Evolutionary conservation across 306 rosid genomes (phyloP).

Genomic region (Trichosanthes truncata): DNA sequence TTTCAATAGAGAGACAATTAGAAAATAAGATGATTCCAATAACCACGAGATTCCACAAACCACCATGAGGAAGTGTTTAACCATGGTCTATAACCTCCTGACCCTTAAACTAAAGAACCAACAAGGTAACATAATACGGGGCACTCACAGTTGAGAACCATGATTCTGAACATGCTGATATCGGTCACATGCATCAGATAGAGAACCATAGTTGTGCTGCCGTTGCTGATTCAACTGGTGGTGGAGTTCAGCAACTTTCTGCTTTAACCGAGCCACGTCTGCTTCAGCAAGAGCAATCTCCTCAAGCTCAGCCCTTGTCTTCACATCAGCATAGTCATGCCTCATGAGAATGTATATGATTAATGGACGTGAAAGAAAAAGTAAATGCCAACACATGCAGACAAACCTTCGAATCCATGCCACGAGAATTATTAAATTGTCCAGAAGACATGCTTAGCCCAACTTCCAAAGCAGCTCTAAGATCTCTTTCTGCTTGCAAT

Average conservation of each 20-base stretch:
- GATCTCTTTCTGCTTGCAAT: constrained; percentile 99
- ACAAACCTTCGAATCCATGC: constrained; percentile 93
- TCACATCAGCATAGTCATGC: constrained; percentile 22
- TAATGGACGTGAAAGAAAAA: constrained; percentile 6
- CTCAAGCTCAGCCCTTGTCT: constrained; percentile 98
- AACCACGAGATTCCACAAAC: neutral
- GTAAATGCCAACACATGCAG: constrained; percentile 4
- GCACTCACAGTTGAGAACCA: constrained; percentile 77
- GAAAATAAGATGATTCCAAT: neutral
- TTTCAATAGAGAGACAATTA: neutral
- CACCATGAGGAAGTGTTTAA: neutral
- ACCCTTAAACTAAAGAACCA: neutral
- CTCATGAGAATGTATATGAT: constrained; percentile 24
- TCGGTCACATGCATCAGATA: constrained; percentile 77
- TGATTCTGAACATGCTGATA: constrained; percentile 72
- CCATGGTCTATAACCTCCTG: neutral
- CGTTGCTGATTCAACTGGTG: constrained; percentile 96
- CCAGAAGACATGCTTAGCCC: constrained; percentile 98
- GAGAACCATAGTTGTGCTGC: constrained; percentile 86
- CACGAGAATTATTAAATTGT: constrained; percentile 69
- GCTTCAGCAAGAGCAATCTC: constrained; percentile 99
- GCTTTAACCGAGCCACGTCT: constrained; percentile 95
- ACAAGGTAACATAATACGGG: neutral
- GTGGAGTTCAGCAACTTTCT: constrained; percentile 98
- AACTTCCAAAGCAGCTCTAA: constrained; percentile 96